Conservation (phyloP, 768 basidiomycete genomes). For the Agaricus sinodeliciosus region DNA sequence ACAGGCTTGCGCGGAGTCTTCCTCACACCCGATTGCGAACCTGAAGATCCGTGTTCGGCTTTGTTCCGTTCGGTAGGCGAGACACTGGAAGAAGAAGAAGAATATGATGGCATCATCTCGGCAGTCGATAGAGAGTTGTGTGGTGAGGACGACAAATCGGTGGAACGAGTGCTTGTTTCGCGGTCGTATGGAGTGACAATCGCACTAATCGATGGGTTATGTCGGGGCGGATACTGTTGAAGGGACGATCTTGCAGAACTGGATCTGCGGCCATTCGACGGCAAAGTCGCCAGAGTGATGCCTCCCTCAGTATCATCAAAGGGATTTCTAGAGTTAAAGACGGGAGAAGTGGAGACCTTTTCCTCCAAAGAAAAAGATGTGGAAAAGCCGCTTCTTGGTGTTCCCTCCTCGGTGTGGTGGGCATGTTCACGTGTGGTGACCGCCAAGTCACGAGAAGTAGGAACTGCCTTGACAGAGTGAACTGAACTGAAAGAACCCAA, state of each 20-base stretch:
- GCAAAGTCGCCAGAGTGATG: constrained; percentile 17
- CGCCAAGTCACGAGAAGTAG: neutral
- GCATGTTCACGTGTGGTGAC: constrained; percentile 8
- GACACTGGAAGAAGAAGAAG: constrained; percentile 8
- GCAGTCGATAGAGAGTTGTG: constrained; percentile 3
- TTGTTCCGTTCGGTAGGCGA: constrained; percentile 12
- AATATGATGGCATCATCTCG: constrained; percentile 2
- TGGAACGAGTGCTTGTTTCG: no score
- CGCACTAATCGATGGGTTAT: constrained; percentile 15
- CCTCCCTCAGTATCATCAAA: constrained; percentile 16
- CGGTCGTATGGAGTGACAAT: no score
- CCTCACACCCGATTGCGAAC: constrained; percentile 15
- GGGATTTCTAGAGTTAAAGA: constrained; percentile 9
- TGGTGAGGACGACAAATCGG: constrained; percentile 16
- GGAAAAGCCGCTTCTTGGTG: constrained; percentile 7
- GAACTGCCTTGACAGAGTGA: neutral
- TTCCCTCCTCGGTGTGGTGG: constrained; percentile 16
- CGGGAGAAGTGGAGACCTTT: constrained; percentile 12
- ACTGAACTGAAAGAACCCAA: constrained; percentile 28
- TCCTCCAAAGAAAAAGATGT: constrained; percentile 11
- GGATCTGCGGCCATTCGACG: constrained; percentile 13
- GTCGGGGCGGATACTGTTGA: constrained; percentile 10
- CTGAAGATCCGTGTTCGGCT: constrained; percentile 19
- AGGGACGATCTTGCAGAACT: constrained; percentile 8
- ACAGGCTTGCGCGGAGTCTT: constrained; percentile 46